Evolutionary conservation across 192 early-diverging fungal genomes (phyloP), one percentile per base, ranked within the genome.

Genomic region (Podila clonocystis): DNA sequence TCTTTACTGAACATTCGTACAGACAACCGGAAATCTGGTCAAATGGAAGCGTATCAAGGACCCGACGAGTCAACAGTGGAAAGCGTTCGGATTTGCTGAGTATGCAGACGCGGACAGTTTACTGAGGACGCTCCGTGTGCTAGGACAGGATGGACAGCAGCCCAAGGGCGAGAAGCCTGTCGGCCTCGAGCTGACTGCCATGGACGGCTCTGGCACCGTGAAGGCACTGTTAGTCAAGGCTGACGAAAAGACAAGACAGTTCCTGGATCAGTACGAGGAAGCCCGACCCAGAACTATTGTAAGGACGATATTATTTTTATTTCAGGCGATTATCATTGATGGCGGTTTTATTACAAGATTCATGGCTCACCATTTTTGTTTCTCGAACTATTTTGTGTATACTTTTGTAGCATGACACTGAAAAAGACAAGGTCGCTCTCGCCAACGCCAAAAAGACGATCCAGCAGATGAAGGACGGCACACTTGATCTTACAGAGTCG

Each of bases 21-120:
- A 92, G 91, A 85, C 89, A n/a, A 94, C 92, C 58, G 94, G 94
- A 31, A 71, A 82, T 11, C 68, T 95, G 17, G 58, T 79, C 38
- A 84, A 83, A 31, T 95, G 93, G 93, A 92, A 92, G 68, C 87
- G 93, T 30, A 85, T 93, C 19, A 87, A 82, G 63, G 92, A 94
- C 67, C 90, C 89, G 2, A 80, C 77, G 6, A 64, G 50, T 38
- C 77, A 80, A 5, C 70, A 80, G 36, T 80, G 77, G 77, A 94
- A 92, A 60, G 87, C 84, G 0, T 94, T 93, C 83, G 93, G 93
- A 7, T 94, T 95, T 75, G 91, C 90, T 52, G 88, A 91, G 52
- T 95, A 91, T 76, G 87, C 84, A 6, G 77, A 92, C 61, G 82
- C 90, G 12, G 90, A 92, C 38, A 85, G 87, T 59, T 82, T 93